Base-by-base conservation (phyloP, 129 eudicot species). In the Glebionis coronaria region DNA sequence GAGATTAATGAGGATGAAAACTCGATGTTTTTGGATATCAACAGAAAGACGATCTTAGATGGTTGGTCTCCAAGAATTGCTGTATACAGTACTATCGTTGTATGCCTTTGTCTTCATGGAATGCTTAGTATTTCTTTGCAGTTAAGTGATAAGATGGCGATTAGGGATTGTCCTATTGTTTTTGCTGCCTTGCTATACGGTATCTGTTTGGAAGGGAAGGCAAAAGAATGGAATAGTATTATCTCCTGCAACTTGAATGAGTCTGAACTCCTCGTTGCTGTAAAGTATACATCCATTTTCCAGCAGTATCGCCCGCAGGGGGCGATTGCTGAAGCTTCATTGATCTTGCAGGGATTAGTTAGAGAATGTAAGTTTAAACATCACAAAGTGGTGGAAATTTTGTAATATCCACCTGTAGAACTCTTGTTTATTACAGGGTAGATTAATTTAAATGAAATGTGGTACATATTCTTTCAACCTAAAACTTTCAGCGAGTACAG, bases 181-280 rank as follows among this genome's bases (percentile, higher is more conserved):
- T 86, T 93, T 74, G 86, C 82, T 61, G 87, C 92, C 21, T 58
- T 89, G 68, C 58, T 93, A 42, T 84, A 76, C 69, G 81, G 97
- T 25, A 62, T 89, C 64, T 88, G 92, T 73, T 72, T 82, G 63
- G 93, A 84, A 80, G 95, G 97, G 56, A 86, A 81, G 69, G 76
- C 83, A 7, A 76, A 75, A 47, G 92, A 93, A 68, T 93, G 98
- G 98, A 82, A 73, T 52, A 79, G 15, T 57, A 61, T 88, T 40
- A 57, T 86, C 9, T 61, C 91, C 11, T 88, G 73, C 80, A 66
- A 73, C 28, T 63, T 89, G 53, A 79, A 74, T 80, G 92, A 87
- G 31, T 54, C 76, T 6, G 87, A 88, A 51, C 85, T 86, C 19
- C 15, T 54, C 19, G 64, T 66, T 72, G 92, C 96, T 69, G 44